Evolutionary conservation across 2,329 filamentous ascomycete genomes (phyloP), one percentile per base, ranked within the genome.

Genomic region (Niveomyces coronatus): DNA sequence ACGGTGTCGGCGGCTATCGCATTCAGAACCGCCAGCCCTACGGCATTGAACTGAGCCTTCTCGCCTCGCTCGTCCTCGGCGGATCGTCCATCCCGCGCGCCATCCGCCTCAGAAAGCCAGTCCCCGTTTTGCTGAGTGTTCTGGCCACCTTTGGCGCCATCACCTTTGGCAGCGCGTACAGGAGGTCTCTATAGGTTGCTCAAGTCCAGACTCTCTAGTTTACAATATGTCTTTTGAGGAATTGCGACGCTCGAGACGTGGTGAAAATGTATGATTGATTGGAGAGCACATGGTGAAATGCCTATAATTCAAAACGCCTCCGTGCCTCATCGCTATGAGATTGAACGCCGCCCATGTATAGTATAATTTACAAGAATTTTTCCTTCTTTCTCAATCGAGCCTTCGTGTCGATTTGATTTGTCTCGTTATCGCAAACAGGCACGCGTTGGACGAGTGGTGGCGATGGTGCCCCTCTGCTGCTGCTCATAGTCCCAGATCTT

Each of bases 31-130:
- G 72, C 44, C 73, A 86, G 56, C 58, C 83, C 3, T 94, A 91
- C 58, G 91, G 89, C 45, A 65, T 93, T 49, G 91, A 96, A 62
- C 67, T 94, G 30, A 85, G 82, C n/a, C 71, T 98, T 9, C 68
- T 95, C 30, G 91, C 91, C 4, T 94, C 85, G 1, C 53, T 86
- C n/a, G 65, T 96, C 18, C 72, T 98, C 24, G 89, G 73, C 29
- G 87, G 86, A 15, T 83, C 83, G 29, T 82, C 85, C 2, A 80
- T 96, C 43, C 91, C 91, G 10, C 74, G 91, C 37, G 91, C 87
- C 4, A 78, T 98, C 53, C 85, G 79, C 58, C 74, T 79, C 29
- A 70, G 73, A 50, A 98, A 96, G 72, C 84, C 85, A 1, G 74
- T 98, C 37, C 89, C 91, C 1, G 70, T 83, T 40, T 76, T 80